Percentiles rank a stretch among this genome's conserved stretches.
These are phyloP conservation scores for Rosa chinensis DNA, from an alignment of 306 rosid species.

Conservation along the genomic window DNA sequence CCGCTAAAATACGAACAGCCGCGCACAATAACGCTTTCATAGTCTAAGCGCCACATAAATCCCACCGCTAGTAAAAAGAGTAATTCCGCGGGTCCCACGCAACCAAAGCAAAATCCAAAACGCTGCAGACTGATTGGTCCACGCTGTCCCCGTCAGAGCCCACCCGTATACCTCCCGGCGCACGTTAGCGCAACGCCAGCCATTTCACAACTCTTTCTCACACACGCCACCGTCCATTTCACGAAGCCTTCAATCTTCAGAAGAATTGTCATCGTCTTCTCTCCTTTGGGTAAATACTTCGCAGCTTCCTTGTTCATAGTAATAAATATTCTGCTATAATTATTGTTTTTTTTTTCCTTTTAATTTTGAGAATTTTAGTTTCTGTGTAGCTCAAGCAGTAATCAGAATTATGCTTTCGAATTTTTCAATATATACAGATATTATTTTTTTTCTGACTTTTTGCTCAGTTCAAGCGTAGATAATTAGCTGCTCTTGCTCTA, in stretches of 20 bases:
- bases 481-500: not conserved
- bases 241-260: constrained; percentile 1
- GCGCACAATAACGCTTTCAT: not conserved
- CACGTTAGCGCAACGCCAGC: constrained; percentile 5
- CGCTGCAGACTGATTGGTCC: constrained; percentile 15
- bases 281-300: not conserved
- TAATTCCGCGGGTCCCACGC: constrained; percentile 16
- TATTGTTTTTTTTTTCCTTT: not conserved
- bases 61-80: too few relatives aligned
- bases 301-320: not conserved
- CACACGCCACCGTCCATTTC: constrained; percentile 4
- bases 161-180: constrained; percentile 4
- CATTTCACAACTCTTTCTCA: not conserved
- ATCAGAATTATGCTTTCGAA: not conserved
- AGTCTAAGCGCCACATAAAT: constrained; percentile 30
- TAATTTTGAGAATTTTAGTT: not conserved
- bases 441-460: not conserved
- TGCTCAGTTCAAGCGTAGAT: not conserved
- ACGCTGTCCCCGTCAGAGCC: not conserved
- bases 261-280: not conserved
- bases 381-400: not conserved
- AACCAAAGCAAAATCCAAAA: constrained; percentile 11
- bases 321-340: not conserved
- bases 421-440: not conserved
- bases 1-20: not conserved